These are phyloP conservation scores for Parastagonospora nodorum DNA, from an alignment of 2,329 filamentous ascomycete species.

Conservation along the genomic window DNA sequence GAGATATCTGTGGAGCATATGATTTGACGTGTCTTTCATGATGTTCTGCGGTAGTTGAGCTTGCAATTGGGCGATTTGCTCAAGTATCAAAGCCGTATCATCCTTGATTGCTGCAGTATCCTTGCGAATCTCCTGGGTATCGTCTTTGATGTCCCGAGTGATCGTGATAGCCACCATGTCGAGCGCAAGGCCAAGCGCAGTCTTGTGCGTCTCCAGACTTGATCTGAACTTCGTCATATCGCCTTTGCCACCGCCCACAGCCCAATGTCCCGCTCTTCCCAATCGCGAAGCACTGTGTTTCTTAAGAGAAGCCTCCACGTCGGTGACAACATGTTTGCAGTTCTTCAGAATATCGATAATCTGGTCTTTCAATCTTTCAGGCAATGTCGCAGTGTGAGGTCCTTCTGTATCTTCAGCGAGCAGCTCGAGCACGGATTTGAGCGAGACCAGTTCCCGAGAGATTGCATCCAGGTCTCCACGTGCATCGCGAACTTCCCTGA, in stretches of 20 bases:
- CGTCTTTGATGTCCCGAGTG: conserved; percentile 10
- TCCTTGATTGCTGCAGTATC: conserved; percentile 15
- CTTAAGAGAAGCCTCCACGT: background rate
- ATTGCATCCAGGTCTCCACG: conserved; percentile 14
- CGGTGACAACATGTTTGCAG: conserved; percentile 3
- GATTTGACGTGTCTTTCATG: too few relatives aligned
- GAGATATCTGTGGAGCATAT: too few relatives aligned
- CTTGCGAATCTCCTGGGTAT: conserved; percentile 4
- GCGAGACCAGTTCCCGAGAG: conserved; percentile 9
- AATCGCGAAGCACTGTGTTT: conserved; percentile 1
- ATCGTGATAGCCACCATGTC: conserved; percentile 9
- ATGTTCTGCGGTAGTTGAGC: conserved; percentile 1
- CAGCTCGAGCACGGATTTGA: conserved; percentile 9
- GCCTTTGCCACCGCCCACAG: conserved; percentile 4
- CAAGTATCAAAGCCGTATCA: conserved; percentile 13
- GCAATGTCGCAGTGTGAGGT: background rate
- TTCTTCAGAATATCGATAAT: conserved; percentile 5
- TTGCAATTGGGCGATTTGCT: conserved; percentile 11
- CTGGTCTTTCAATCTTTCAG: background rate
- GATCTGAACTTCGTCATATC: conserved; percentile 11
- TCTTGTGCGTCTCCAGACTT: conserved; percentile 10
- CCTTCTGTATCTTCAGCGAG: conserved; percentile 6
- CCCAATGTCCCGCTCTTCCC: conserved; percentile 4
- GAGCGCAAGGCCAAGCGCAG: conserved; percentile 7
- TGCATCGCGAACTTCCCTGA: conserved; percentile 12